Evolutionary conservation across 139 green algal genomes (phyloP), one percentile per base, ranked within the genome.

Genomic region (Micractinium conductrix): DNA sequence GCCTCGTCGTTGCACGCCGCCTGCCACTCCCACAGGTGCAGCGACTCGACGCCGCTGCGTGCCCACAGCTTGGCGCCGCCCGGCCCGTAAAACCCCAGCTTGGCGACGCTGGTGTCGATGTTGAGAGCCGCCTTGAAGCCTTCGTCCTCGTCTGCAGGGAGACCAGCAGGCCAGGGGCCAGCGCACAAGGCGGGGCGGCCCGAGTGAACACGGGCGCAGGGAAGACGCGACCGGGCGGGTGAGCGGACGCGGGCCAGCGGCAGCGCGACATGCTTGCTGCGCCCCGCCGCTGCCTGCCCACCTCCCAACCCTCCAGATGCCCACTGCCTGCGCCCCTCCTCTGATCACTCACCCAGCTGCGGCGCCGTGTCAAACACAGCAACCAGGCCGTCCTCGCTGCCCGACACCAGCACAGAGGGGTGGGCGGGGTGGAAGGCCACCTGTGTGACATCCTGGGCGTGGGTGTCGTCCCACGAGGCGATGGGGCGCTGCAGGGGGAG

Each of bases 11-110:
- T 62, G 74, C 91, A 94, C 5, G 91, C 91, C 2, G 83, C 84
- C 12, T 73, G 33, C 94, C 94, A 97, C 71, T 97, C 92, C 94
- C 94, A 97, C 43, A 96, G 87, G 86, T 95, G 91, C 71, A 97
- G 69, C 5, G 76, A 90, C 79, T 97, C 94, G 22, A 93, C 95
- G 45, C 93, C 90, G 26, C 87, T 94, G 30, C 83, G 75, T 24
- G 72, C 90, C 89, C 94, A 97, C 79, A 96, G 86, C 72, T 83
- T 72, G 19, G 87, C 84, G 2, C 43, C 67, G 0, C 79, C 48
- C 2, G 14, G 30, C 3, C 94, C 94, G 78, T 95, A 97, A 62
- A 95, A 85, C 0, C 92, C 94, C 44, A 97, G 79, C 73, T 91
- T 82, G 78, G 92, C 92, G 0, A 96, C 92, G 0, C 90, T 91